Percentiles rank a stretch among this genome's conserved stretches.
Evolutionary conservation across 306 rosid genomes (phyloP).

Genomic region (Pyrus pyrifolia): DNA sequence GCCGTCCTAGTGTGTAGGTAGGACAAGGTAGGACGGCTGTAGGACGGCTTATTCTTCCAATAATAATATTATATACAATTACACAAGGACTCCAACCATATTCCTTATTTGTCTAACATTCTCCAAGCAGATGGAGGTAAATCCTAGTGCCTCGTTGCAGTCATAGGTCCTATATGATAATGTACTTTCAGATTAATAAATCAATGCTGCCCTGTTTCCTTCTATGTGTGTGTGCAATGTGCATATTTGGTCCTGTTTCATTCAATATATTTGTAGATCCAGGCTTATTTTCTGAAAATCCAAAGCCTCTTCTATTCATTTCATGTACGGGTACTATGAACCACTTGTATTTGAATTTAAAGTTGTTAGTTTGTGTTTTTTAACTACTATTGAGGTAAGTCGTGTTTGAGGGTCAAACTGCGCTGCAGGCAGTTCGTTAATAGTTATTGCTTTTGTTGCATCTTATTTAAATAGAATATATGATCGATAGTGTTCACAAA

Average conservation of each 20-base stretch:
- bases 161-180: not conserved
- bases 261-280: not conserved
- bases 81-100: too few relatives aligned
- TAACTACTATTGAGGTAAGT: not conserved
- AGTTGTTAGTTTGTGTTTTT: not conserved
- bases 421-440: not conserved
- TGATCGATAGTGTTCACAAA: not conserved
- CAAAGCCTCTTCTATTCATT: not conserved
- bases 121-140: conserved; percentile 98
- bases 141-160: not conserved
- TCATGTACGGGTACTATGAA: not conserved
- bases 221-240: not conserved
- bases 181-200: not conserved
- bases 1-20: too few relatives aligned
- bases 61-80: too few relatives aligned
- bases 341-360: too few relatives aligned
- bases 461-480: not conserved
- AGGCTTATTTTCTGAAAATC: not conserved
- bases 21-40: too few relatives aligned
- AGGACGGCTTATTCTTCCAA: too few relatives aligned
- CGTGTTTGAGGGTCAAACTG: not conserved
- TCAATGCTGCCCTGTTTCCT: not conserved
- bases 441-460: not conserved
- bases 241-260: not conserved
- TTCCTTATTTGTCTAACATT: not conserved